Evolutionary conservation across 2,329 filamentous ascomycete species (phyloP).

Genomic region (Phyllosticta citrichinensis): DNA sequence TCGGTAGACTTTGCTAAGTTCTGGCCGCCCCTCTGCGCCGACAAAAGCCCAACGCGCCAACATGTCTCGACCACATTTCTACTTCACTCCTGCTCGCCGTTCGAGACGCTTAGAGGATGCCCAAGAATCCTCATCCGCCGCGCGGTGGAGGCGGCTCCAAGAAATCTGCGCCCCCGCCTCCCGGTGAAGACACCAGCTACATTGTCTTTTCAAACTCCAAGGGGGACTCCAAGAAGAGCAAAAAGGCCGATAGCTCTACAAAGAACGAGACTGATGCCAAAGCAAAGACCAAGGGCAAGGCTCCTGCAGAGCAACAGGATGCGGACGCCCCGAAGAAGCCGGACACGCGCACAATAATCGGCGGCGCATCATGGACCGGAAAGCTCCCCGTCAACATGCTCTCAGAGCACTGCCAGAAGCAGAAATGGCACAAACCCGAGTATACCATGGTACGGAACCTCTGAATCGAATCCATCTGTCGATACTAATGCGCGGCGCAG

Average conservation of each 20-base stretch:
- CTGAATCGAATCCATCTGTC: background rate
- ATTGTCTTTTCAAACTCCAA: conserved; percentile 40
- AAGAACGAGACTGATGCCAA: conserved; percentile 16
- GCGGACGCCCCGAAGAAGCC: conserved; percentile 46
- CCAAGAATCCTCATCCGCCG: conserved; percentile 40
- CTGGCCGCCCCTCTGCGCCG: background rate
- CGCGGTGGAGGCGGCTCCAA: conserved; percentile 28
- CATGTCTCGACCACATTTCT: conserved; percentile 5
- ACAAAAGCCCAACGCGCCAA: background rate
- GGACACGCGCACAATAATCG: conserved; percentile 67
- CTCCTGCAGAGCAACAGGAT: conserved; percentile 13
- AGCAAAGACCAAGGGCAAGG: conserved; percentile 27
- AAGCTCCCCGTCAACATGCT: conserved; percentile 91
- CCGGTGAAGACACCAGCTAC: conserved; percentile 37
- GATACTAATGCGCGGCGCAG: conserved; percentile 22
- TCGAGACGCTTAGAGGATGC: conserved; percentile 25
- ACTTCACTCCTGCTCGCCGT: background rate
- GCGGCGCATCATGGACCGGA: conserved; percentile 91
- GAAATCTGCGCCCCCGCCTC: conserved; percentile 19
- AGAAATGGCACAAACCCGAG: conserved; percentile 89
- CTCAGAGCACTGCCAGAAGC: conserved; percentile 89
- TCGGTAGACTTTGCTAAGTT: background rate
- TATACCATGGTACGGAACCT: conserved; percentile 60
- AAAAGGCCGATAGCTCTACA: conserved; percentile 17
- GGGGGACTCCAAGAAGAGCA: conserved; percentile 30